Conservation (phyloP, 2,329 filamentous ascomycete genomes). For the Rutstroemia sp. region DNA sequence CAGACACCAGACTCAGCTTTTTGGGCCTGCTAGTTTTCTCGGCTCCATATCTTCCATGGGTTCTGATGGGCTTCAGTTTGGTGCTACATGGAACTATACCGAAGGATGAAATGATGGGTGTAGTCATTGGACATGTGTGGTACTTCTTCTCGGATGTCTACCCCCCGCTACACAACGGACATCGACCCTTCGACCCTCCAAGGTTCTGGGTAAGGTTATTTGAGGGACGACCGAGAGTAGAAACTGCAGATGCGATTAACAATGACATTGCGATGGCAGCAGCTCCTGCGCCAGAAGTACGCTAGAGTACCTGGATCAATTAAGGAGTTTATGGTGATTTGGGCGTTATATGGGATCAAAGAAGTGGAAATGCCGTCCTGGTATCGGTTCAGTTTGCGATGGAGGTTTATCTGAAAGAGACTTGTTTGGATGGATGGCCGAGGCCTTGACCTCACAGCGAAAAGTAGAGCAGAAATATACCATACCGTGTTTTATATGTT, state of each 20-base stretch:
- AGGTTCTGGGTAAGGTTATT: slow-evolving; percentile 85
- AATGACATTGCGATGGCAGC: slow-evolving; percentile 56
- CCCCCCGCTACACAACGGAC: slow-evolving; percentile 78
- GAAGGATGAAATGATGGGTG: slow-evolving; percentile 93
- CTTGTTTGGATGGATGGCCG: not conserved
- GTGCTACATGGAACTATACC: slow-evolving; percentile 85
- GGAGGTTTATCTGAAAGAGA: not conserved
- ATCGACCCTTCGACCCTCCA: slow-evolving; percentile 81
- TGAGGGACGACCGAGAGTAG: slow-evolving; percentile 47
- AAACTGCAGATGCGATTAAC: slow-evolving; percentile 48
- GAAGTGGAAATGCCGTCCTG: not conserved
- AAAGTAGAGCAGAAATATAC: not conserved
- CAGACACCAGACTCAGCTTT: slow-evolving; percentile 83
- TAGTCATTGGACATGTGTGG: slow-evolving; percentile 91
- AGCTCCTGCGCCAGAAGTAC: slow-evolving; percentile 32
- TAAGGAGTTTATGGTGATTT: slow-evolving; percentile 4
- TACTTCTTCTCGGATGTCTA: slow-evolving; percentile 98
- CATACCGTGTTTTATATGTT: not conserved
- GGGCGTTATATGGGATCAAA: not conserved
- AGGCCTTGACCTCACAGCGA: not conserved
- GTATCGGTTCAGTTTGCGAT: not conserved
- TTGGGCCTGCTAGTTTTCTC: slow-evolving; percentile 85
- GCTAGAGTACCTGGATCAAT: slow-evolving; percentile 18
- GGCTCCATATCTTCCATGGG: slow-evolving; percentile 92
- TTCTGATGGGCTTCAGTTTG: slow-evolving; percentile 85